A percentile compares a stretch with the other conserved stretches of the same genome.
phyloP scores from a whole-genome alignment of 148 eudicot genomes.

The Rhododendron vialii region DNA sequence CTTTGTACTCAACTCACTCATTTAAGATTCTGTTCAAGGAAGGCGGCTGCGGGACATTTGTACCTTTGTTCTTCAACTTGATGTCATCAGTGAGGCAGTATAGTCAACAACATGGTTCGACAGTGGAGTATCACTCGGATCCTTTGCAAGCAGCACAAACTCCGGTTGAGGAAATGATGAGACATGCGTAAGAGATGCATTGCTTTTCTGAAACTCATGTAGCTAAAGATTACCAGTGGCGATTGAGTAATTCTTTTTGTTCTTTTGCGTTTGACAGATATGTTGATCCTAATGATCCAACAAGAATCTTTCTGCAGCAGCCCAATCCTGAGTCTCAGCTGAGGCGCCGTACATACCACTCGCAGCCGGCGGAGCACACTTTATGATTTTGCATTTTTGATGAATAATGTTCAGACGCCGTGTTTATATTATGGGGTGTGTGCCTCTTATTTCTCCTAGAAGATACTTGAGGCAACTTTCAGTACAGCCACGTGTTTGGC shows the following conservation, averaged over 20 bases:
- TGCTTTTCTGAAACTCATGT: neutral
- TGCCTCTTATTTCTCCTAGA: neutral
- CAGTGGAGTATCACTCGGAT: slow-evolving; percentile 50
- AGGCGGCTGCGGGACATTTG: slow-evolving; percentile 94
- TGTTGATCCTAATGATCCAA: slow-evolving; percentile 94
- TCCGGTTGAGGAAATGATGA: slow-evolving; percentile 98
- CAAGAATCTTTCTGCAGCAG: slow-evolving; percentile 90
- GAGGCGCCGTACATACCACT: slow-evolving; percentile 80
- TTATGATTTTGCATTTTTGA: neutral
- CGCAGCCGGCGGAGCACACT: slow-evolving; percentile 34
- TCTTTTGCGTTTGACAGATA: slow-evolving; percentile 40
- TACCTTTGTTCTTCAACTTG: slow-evolving; percentile 83
- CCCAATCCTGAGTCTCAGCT: slow-evolving; percentile 73
- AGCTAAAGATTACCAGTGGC: neutral
- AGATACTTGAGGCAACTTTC: neutral
- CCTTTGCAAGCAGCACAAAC: slow-evolving; percentile 88
- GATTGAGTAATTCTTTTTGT: neutral
- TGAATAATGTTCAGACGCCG: neutral
- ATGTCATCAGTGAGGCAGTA: slow-evolving; percentile 67
- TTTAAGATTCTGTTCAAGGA: slow-evolving; percentile 96
- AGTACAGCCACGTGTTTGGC: neutral
- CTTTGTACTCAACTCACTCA: slow-evolving; percentile 78
- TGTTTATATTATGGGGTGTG: neutral
- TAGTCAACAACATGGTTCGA: slow-evolving; percentile 41
- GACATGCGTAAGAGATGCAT: slow-evolving; percentile 75